Evolutionary conservation across 257 asterid genomes (phyloP).

Genomic region (Dorcoceras hygrometricum): DNA sequence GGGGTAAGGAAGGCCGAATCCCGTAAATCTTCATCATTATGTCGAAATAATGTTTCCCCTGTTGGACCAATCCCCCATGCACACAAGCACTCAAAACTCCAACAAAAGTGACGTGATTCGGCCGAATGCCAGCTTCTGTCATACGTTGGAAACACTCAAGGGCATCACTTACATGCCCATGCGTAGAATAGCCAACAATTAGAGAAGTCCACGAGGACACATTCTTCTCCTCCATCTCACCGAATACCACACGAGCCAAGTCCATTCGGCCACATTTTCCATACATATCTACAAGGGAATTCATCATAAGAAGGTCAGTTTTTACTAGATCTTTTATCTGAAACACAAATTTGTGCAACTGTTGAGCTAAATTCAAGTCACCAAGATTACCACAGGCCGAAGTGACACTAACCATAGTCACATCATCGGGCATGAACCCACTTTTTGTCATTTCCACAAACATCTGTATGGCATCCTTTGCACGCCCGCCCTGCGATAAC

Average conservation of each 20-base stretch:
- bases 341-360: slow-evolving; percentile 72
- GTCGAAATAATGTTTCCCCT: slow-evolving; percentile 64
- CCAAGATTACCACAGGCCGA: background rate
- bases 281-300: slow-evolving; percentile 77
- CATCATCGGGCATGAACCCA: slow-evolving; percentile 69
- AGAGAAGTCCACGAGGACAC: slow-evolving; percentile 89
- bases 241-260: slow-evolving; percentile 29
- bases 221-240: slow-evolving; percentile 60
- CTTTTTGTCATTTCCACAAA: slow-evolving; percentile 48
- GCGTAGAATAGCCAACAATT: slow-evolving; percentile 82
- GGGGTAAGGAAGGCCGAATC: slow-evolving; percentile 54
- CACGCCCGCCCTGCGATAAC: slow-evolving; percentile 69
- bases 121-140: slow-evolving; percentile 56
- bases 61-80: slow-evolving; percentile 78
- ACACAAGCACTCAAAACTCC: slow-evolving; percentile 92
- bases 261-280: slow-evolving; percentile 29
- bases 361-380: slow-evolving; percentile 36
- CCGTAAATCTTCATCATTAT: slow-evolving; percentile 58
- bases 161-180: slow-evolving; percentile 62
- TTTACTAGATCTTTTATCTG: slow-evolving; percentile 43
- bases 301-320: slow-evolving; percentile 62
- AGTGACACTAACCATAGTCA: slow-evolving; percentile 33
- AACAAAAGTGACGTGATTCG: slow-evolving; percentile 76
- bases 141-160: slow-evolving; percentile 49
- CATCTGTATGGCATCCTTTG: slow-evolving; percentile 57